Conservation (phyloP, 306 rosid species). For the Dicorynia guianensis region DNA sequence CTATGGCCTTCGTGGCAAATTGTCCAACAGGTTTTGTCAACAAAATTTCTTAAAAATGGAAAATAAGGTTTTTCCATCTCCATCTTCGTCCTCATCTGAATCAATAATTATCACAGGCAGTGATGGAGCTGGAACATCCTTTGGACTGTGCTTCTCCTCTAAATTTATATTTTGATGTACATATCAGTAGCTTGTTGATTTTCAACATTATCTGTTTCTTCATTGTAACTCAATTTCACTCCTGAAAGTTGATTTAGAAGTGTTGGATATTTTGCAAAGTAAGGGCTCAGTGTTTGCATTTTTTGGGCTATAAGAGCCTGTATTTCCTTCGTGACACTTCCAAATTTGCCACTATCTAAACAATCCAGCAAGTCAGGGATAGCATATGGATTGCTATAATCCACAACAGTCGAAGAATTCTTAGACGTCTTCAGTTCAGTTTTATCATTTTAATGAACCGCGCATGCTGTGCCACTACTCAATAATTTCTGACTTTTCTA, state of each 20-base stretch:
- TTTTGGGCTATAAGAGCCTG: constrained; percentile 58
- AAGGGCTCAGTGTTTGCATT: constrained; percentile 56
- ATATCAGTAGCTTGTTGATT: constrained; percentile 29
- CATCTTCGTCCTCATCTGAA: constrained; percentile 79
- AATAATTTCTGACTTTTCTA: constrained; percentile 49
- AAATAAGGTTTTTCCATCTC: constrained; percentile 42
- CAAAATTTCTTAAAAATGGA: constrained; percentile 58
- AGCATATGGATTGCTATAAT: constrained; percentile 63
- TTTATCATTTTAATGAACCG: constrained; percentile 25
- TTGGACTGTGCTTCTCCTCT: constrained; percentile 48
- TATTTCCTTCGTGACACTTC: constrained; percentile 81
- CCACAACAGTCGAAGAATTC: constrained; percentile 47
- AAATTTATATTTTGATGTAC: constrained; percentile 51
- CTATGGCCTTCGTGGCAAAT: constrained; percentile 45
- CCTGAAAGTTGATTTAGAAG: constrained; percentile 47
- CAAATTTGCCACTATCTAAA: constrained; percentile 64
- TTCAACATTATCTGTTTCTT: constrained; percentile 29
- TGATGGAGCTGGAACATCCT: constrained; percentile 37
- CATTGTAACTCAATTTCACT: constrained; percentile 36
- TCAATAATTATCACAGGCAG: constrained; percentile 65
- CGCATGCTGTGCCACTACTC: constrained; percentile 22
- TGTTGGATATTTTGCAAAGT: constrained; percentile 53
- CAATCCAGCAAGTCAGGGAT: constrained; percentile 49
- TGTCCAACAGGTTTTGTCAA: constrained; percentile 46
- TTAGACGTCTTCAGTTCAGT: constrained; percentile 39